Conservation (phyloP, 805 yeast genomes). For the Barnettozyma siamensis region DNA sequence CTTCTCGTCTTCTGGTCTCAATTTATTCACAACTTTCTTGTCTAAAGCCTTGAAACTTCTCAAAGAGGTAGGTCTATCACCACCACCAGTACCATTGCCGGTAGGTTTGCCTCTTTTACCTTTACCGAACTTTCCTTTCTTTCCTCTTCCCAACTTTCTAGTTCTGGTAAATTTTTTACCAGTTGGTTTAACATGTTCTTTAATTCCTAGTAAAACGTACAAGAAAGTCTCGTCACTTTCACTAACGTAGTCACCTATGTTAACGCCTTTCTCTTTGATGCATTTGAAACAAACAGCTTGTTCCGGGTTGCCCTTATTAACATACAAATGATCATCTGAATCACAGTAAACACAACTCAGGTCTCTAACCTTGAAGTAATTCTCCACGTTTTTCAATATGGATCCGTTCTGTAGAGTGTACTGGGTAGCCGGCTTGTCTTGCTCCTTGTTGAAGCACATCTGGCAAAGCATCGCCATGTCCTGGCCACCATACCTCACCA, state of each 20-base stretch:
- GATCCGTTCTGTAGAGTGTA: slow-evolving; percentile 52
- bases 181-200: slow-evolving; percentile 27
- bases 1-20: slow-evolving; percentile 19
- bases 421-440: slow-evolving; percentile 41
- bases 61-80: slow-evolving; percentile 30
- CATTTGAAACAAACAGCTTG: slow-evolving; percentile 41
- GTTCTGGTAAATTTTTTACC: slow-evolving; percentile 18
- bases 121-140: slow-evolving; percentile 13
- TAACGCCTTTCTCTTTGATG: slow-evolving; percentile 22
- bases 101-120: slow-evolving; percentile 16
- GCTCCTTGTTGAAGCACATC: slow-evolving; percentile 37
- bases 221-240: slow-evolving; percentile 45
- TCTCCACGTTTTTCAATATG: slow-evolving; percentile 41
- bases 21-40: slow-evolving; percentile 20
- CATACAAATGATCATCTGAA: slow-evolving; percentile 35
- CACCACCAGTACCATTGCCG: slow-evolving; percentile 2
- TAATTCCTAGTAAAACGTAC: slow-evolving; percentile 42
- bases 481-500: slow-evolving; percentile 48
- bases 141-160: slow-evolving; percentile 34
- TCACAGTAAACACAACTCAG: slow-evolving; percentile 43
- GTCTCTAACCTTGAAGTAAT: slow-evolving; percentile 45
- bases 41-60: slow-evolving; percentile 30
- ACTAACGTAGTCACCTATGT: slow-evolving; percentile 27
- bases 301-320: slow-evolving; percentile 20
- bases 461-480: slow-evolving; percentile 48